Percentiles rank a stretch among this genome's conserved stretches.
These are phyloP conservation scores for Penicillium bovifimosum DNA, from an alignment of 495 filamentous ascomycete genomes.

Conservation along the genomic window DNA sequence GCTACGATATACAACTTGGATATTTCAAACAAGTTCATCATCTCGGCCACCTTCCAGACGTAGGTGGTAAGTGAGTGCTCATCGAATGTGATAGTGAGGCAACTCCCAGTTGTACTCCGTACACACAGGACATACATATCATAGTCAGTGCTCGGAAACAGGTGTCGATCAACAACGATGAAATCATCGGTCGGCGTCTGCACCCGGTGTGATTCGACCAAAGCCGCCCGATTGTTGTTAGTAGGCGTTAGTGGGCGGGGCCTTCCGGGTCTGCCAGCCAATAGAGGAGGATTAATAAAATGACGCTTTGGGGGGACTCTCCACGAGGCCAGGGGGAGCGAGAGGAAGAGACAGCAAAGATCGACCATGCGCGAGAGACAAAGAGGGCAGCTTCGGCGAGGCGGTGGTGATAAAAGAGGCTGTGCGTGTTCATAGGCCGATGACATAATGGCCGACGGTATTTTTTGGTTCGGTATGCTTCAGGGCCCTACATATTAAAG, in stretches of 20 bases:
- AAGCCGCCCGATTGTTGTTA: constrained; percentile 8
- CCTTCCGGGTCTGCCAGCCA: constrained; percentile 11
- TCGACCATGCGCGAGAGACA: constrained; percentile 17
- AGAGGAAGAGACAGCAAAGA: constrained; percentile 6
- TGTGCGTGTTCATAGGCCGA: constrained; percentile 13
- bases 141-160: not conserved
- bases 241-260: constrained; percentile 13
- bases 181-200: constrained; percentile 17
- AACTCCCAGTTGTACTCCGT: not conserved
- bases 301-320: constrained; percentile 24
- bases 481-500: constrained; percentile 11
- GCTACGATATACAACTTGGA: too few relatives aligned
- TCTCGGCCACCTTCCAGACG: constrained; percentile 6
- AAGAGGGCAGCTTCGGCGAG: constrained; percentile 25
- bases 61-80: not conserved
- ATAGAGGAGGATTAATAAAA: constrained; percentile 21
- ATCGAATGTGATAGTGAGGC: not conserved
- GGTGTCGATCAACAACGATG: constrained; percentile 13
- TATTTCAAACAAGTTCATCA: not conserved
- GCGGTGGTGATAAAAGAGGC: constrained; percentile 4
- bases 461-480: constrained; percentile 1
- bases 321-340: constrained; percentile 17
- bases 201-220: constrained; percentile 21
- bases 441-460: constrained; percentile 18
- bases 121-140: not conserved